phyloP scores from a whole-genome alignment of 306 rosid species.

The Myrica gale region DNA sequence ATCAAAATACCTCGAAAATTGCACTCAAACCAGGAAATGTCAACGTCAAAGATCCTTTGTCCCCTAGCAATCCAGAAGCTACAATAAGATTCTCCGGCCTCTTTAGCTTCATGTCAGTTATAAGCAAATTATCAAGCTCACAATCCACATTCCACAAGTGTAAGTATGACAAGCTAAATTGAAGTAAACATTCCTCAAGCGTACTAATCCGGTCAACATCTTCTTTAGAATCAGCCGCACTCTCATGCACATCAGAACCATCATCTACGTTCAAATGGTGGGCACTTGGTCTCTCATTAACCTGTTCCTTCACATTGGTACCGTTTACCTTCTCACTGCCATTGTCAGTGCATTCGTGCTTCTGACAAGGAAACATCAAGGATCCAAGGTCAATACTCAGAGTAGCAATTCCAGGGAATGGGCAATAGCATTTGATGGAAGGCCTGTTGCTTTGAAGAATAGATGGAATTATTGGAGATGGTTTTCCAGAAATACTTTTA shows the following conservation, averaged over 20 bases:
- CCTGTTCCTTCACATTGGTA: constrained; percentile 52
- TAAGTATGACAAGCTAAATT: constrained; percentile 79
- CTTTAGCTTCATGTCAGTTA: constrained; percentile 74
- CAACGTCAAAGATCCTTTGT: constrained; percentile 87
- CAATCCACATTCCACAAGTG: constrained; percentile 78
- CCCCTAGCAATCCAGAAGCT: constrained; percentile 88
- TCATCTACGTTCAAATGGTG: constrained; percentile 27
- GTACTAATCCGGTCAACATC: constrained; percentile 53
- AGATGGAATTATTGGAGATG: constrained; percentile 29
- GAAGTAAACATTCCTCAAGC: constrained; percentile 77
- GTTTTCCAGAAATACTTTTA: constrained; percentile 41
- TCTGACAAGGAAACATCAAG: constrained; percentile 57
- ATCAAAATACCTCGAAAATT: constrained; percentile 67
- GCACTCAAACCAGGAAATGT: constrained; percentile 76
- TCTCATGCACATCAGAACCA: constrained; percentile 34
- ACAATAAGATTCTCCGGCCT: constrained; percentile 72
- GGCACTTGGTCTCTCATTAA: constrained; percentile 49
- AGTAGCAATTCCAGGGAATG: constrained; percentile 84
- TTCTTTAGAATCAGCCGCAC: constrained; percentile 32
- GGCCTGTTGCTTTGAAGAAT: constrained; percentile 49
- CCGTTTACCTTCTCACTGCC: constrained; percentile 35
- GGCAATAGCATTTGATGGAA: constrained; percentile 76
- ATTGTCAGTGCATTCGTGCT: constrained; percentile 38
- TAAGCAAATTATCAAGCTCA: constrained; percentile 78
- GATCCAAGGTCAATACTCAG: constrained; percentile 80